Conservation (phyloP, 2,329 filamentous ascomycete species). For the Aspergillus felis region DNA sequence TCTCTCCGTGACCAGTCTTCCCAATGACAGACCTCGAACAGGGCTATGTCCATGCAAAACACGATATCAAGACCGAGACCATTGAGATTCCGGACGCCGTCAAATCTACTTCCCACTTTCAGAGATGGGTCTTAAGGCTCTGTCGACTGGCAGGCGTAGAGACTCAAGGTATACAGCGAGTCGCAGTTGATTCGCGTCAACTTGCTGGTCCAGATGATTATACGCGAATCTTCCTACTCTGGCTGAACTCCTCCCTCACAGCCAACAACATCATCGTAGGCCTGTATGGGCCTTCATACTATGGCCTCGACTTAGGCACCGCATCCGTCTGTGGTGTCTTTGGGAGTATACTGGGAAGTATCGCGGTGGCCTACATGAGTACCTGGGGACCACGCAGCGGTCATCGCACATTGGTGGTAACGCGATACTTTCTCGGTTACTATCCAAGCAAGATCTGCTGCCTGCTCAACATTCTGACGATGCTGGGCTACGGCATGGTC, state of each 20-base stretch:
- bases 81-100: background rate
- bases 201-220: slow-evolving; percentile 1
- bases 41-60: background rate
- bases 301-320: slow-evolving; percentile 36
- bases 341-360: slow-evolving; percentile 28
- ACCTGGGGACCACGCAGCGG: slow-evolving; percentile 39
- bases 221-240: slow-evolving; percentile 24
- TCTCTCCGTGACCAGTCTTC: background rate
- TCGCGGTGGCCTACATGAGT: slow-evolving; percentile 34
- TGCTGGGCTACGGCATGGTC: slow-evolving; percentile 39
- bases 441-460: slow-evolving; percentile 36
- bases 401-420: slow-evolving; percentile 38
- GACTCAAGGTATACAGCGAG: slow-evolving; percentile 10
- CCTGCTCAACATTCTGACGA: slow-evolving; percentile 37
- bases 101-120: background rate
- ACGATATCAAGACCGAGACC: background rate
- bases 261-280: slow-evolving; percentile 39
- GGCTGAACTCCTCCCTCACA: slow-evolving; percentile 35
- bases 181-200: slow-evolving; percentile 7
- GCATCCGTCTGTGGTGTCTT: slow-evolving; percentile 32
- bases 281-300: slow-evolving; percentile 35
- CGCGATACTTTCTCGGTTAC: slow-evolving; percentile 39
- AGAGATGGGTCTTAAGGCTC: background rate
- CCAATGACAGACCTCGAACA: background rate
- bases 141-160: slow-evolving; percentile 6